Conservation (phyloP, 768 basidiomycete genomes). For the Naematelia encephala region DNA sequence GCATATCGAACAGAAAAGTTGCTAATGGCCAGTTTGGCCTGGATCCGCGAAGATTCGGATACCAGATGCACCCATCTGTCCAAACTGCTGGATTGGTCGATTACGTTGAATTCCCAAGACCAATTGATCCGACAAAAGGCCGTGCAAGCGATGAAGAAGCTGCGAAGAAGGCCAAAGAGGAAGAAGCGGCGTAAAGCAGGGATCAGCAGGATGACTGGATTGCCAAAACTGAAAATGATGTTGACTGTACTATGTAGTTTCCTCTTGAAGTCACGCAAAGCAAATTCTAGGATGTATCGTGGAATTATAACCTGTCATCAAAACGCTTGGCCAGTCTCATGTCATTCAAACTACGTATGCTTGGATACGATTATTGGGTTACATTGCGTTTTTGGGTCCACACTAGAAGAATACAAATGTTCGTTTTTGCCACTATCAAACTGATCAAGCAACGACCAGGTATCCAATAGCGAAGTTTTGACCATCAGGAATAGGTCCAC, state of each 20-base stretch:
- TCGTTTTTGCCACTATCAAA: background rate
- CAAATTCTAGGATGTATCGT: too few species aligned
- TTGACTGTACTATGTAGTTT: too few species aligned
- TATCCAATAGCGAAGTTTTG: constrained; percentile 28
- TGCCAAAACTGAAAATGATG: too few species aligned
- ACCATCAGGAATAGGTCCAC: constrained; percentile 21
- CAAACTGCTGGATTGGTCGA: constrained; percentile 14
- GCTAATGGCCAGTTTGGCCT: constrained; percentile 13
- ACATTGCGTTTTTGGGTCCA: too few species aligned
- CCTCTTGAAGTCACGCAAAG: too few species aligned
- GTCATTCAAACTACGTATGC: too few species aligned
- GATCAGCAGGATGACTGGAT: background rate
- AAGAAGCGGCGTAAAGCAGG: background rate
- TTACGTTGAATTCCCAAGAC: constrained; percentile 9
- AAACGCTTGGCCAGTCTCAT: too few species aligned
- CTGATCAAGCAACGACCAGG: constrained; percentile 19
- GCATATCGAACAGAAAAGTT: too few species aligned
- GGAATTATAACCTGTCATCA: too few species aligned
- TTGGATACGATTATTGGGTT: too few species aligned
- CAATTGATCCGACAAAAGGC: constrained; percentile 6
- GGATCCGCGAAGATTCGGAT: constrained; percentile 17
- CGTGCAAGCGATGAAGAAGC: constrained; percentile 10
- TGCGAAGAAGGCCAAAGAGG: background rate
- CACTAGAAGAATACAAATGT: too few species aligned
- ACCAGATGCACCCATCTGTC: constrained; percentile 14